Base-by-base conservation (phyloP, 2,329 filamentous ascomycete species). In the Monilinia aucupariae region DNA sequence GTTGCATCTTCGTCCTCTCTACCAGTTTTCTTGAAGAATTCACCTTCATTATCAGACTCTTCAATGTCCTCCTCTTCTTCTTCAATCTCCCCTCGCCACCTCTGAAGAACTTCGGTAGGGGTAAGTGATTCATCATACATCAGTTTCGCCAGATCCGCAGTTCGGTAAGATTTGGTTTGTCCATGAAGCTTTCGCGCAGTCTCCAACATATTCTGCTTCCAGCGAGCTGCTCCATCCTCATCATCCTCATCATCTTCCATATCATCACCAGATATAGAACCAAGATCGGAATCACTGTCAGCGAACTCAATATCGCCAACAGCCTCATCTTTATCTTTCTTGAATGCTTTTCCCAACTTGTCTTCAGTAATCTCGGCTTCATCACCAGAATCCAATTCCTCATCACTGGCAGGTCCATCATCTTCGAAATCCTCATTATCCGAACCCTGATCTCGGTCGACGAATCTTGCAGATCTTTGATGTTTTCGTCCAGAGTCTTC, bases 211-310 rank as follows among this genome's bases (percentile, higher is more conserved):
- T 96, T 92, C 30, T 89, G 85, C 75, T 99, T 99, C 96, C 96
- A 99, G 51, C 86, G 83, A 27, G 90, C 71, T 3, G 82, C 87
- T 3, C 87, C 88, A 2, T 80, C 82, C 34, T 76, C 74, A 12
- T 71, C 67, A 5, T 70, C 69, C 1, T 71, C 70, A 30, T 73
- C 69, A 59, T 72, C 72, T 0, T 75, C 76, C 1, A 79, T 78
- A 2, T 83, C 81, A 7, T 78, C 77, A 0, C 76, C 79, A 10
- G 91, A 96, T 67, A 97, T 76, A 4, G 93, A 96, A 8, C 94
- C 94, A 5, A 99, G 81, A 74, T 99, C 96, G 0, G 94, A 99
- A 75, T 99, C 96, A 72, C 91, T 96, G 72, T 99, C 94, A 17
- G 94, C 94, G 78, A 97, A 99, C 1, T 87, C 91, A 63, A 97